These are phyloP conservation scores for Colletotrichum karsti DNA, from an alignment of 2,329 filamentous ascomycete species.

Conservation along the genomic window DNA sequence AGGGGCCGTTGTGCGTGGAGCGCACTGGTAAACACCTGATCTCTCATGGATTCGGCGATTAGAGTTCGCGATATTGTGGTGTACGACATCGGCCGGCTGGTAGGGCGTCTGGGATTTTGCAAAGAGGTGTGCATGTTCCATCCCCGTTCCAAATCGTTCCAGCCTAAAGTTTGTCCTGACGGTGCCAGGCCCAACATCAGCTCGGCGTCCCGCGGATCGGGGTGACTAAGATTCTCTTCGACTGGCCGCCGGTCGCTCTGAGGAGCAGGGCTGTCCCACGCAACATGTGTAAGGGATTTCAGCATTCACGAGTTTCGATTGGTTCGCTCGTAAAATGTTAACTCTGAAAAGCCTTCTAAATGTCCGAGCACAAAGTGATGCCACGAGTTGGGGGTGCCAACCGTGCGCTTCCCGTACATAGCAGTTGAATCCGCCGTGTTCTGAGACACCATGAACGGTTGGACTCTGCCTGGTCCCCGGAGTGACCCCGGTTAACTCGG, in stretches of 20 bases:
- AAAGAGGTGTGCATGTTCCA: constrained; percentile 32
- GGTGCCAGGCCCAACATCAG: not conserved
- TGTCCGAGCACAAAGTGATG: constrained; percentile 11
- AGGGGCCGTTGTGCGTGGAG: not conserved
- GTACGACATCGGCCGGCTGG: not conserved
- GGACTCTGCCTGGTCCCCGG: not conserved
- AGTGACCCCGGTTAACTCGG: not conserved
- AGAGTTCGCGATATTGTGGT: constrained; percentile 1
- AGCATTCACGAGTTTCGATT: not conserved
- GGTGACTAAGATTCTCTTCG: not conserved
- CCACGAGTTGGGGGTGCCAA: not conserved
- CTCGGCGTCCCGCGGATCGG: constrained; percentile 7
- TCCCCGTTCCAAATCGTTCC: constrained; percentile 33
- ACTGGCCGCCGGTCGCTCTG: not conserved
- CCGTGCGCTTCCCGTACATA: not conserved
- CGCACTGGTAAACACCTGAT: constrained; percentile 21
- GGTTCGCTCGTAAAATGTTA: not conserved
- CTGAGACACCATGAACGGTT: constrained; percentile 6
- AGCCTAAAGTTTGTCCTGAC: constrained; percentile 13
- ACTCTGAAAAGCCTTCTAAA: not conserved
- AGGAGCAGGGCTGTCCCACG: not conserved
- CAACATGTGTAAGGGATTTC: not conserved
- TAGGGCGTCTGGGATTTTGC: not conserved
- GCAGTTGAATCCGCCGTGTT: not conserved
- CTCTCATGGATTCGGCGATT: not conserved